These are phyloP conservation scores for Leonotis leonurus DNA, from an alignment of 257 asterid genomes.

Conservation along the genomic window DNA sequence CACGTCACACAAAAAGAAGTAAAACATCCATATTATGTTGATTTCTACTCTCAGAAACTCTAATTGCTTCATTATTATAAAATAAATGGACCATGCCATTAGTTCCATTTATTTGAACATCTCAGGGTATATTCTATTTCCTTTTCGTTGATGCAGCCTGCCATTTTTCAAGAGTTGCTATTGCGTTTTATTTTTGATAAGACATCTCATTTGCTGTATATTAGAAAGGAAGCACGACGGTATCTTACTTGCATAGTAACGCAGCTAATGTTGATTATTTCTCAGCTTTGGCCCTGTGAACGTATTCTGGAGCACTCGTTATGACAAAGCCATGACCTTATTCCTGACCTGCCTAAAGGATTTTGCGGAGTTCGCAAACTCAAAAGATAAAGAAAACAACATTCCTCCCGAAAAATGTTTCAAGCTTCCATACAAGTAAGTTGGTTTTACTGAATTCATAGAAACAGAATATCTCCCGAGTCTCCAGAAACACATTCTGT, in stretches of 20 bases:
- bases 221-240: neutral
- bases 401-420: conserved; percentile 79
- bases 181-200: neutral
- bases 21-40: neutral
- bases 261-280: conserved; percentile 10
- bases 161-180: neutral
- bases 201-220: conserved; percentile 1
- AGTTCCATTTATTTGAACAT: neutral
- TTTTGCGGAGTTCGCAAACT: conserved; percentile 89
- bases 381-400: conserved; percentile 81
- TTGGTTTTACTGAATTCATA: neutral
- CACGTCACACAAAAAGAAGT: neutral
- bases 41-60: neutral
- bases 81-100: neutral
- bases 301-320: conserved; percentile 98
- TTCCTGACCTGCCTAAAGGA: conserved; percentile 91
- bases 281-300: conserved; percentile 97
- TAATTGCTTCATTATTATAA: neutral
- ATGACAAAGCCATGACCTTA: conserved; percentile 95
- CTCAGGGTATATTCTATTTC: neutral
- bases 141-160: neutral
- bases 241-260: conserved; percentile 9
- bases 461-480: neutral
- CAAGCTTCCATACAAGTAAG: conserved; percentile 97
- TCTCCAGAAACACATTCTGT: too few species aligned